These are phyloP conservation scores for Daphne laureola DNA, from an alignment of 441 rosid genomes.

Conservation along the genomic window DNA sequence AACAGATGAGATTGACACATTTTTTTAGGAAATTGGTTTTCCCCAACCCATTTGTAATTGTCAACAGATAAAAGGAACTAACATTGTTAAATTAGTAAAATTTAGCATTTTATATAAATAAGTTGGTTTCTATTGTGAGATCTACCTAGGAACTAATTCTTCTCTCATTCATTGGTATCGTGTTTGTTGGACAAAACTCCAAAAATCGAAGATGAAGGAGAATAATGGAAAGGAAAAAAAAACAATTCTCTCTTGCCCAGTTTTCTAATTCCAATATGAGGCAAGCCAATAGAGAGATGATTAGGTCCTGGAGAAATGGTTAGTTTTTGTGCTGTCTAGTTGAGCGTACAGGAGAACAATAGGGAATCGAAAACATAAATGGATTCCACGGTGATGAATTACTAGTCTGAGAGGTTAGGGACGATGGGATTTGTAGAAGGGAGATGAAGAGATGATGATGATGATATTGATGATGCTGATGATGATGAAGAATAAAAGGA, in stretches of 20 bases:
- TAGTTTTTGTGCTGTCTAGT: constrained; percentile 19
- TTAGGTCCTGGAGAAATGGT: not conserved
- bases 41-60: constrained; percentile 21
- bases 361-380: too few species aligned
- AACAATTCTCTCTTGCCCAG: constrained; percentile 29
- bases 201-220: constrained; percentile 11
- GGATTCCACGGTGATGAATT: too few species aligned
- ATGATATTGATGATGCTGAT: too few species aligned
- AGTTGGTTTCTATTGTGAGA: too few species aligned
- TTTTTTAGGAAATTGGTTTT: constrained; percentile 2
- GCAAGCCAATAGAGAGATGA: constrained; percentile 20
- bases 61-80: not conserved
- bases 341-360: constrained; percentile 32
- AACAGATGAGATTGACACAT: constrained; percentile 9
- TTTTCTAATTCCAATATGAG: constrained; percentile 23
- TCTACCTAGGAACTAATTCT: not conserved
- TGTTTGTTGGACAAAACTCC: constrained; percentile 5
- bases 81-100: constrained; percentile 10
- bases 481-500: too few species aligned
- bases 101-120: constrained; percentile 4
- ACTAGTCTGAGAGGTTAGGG: too few species aligned
- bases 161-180: constrained; percentile 29
- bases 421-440: too few species aligned
- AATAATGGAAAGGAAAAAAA: constrained; percentile 11
- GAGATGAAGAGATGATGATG: too few species aligned